phyloP scores from a whole-genome alignment of 139 green algal genomes.

The Gonium pectorale region DNA sequence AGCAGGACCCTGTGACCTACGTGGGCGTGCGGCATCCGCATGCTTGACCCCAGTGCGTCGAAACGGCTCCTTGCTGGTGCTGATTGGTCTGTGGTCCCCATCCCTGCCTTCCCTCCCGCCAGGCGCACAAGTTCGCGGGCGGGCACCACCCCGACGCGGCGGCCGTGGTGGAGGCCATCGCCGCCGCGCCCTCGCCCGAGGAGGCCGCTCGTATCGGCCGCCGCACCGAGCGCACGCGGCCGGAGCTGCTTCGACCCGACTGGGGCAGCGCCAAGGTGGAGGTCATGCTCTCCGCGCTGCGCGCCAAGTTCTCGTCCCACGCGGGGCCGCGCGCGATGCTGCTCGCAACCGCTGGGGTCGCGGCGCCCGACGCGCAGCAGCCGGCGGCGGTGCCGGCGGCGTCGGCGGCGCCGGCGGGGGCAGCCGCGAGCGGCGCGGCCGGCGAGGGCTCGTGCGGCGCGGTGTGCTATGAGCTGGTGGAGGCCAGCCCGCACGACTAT shows the following conservation, averaged over 20 bases:
- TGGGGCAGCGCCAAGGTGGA: slow-evolving; percentile 82
- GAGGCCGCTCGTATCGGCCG: slow-evolving; percentile 87
- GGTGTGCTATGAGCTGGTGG: slow-evolving; percentile 45
- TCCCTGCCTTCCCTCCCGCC: no score
- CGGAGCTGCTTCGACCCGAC: slow-evolving; percentile 84
- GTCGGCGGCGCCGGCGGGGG: background rate
- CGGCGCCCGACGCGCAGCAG: background rate
- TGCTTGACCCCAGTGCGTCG: no score
- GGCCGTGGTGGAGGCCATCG: slow-evolving; percentile 78
- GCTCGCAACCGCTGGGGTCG: slow-evolving; percentile 72
- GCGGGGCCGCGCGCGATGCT: slow-evolving; percentile 77
- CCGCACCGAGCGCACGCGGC: slow-evolving; percentile 66
- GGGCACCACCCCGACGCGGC: slow-evolving; percentile 45
- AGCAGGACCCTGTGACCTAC: no score
- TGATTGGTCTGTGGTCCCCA: no score
- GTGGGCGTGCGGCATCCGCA: no score
- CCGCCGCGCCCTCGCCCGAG: slow-evolving; percentile 80
- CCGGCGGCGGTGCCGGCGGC: no score
- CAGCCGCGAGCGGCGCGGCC: background rate
- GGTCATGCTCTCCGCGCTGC: slow-evolving; percentile 89
- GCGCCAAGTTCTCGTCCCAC: slow-evolving; percentile 89
- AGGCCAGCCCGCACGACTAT: slow-evolving; percentile 56
- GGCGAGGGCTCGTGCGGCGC: background rate
- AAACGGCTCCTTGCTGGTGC: background rate
- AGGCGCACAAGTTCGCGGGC: slow-evolving; percentile 90